These are phyloP conservation scores for Apiospora hydei DNA, from an alignment of 2,329 filamentous ascomycete species.

Conservation along the genomic window DNA sequence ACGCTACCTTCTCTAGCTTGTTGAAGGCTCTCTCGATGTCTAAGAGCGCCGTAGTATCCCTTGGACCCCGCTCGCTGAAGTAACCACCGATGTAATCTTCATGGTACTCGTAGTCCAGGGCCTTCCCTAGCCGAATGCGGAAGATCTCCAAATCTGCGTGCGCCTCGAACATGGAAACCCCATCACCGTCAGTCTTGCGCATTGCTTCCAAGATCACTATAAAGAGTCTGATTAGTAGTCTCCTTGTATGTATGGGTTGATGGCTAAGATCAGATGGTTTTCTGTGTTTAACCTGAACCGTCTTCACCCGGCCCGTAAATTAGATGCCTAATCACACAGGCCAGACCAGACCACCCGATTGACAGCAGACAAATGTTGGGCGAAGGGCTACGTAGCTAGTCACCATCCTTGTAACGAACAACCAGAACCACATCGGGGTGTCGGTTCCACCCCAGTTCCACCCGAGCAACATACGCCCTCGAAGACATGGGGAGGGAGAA, in stretches of 20 bases:
- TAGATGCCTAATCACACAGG: background rate
- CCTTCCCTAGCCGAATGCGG: slow-evolving; percentile 88
- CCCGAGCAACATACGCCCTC: background rate
- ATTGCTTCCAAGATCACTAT: slow-evolving; percentile 76
- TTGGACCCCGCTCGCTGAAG: slow-evolving; percentile 91
- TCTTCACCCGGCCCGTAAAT: background rate
- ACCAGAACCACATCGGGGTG: background rate
- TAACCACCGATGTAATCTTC: slow-evolving; percentile 98
- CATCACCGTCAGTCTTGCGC: slow-evolving; percentile 88
- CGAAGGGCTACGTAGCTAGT: background rate
- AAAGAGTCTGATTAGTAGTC: background rate
- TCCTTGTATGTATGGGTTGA: background rate
- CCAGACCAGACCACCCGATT: background rate
- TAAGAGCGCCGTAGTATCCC: slow-evolving; percentile 88
- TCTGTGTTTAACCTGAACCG: background rate
- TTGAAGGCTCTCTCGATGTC: slow-evolving; percentile 98
- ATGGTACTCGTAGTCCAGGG: slow-evolving; percentile 94
- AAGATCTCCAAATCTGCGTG: slow-evolving; percentile 96
- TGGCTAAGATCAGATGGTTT: background rate
- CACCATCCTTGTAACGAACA: background rate
- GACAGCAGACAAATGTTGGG: background rate
- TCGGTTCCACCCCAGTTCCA: background rate
- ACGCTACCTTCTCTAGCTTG: slow-evolving; percentile 94
- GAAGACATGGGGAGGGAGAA: background rate
- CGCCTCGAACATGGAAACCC: slow-evolving; percentile 94